These are phyloP conservation scores for Xanthoconium stramineum DNA, from an alignment of 768 basidiomycete species.

Conservation along the genomic window DNA sequence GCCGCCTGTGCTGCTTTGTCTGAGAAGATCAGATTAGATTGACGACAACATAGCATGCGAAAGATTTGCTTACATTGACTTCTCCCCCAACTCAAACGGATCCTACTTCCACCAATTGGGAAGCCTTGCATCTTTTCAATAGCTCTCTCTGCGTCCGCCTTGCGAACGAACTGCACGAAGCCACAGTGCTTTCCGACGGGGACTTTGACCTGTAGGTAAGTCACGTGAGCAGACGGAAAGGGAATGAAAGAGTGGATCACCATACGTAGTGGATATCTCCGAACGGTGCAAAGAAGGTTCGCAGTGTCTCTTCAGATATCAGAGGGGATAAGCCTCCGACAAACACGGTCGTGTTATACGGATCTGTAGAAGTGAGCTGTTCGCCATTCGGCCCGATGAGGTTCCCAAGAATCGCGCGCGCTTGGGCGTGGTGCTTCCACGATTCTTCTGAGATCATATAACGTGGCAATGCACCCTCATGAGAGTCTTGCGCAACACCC, in stretches of 20 bases:
- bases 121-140: slow-evolving; percentile 98
- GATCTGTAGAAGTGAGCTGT: slow-evolving; percentile 83
- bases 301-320: slow-evolving; percentile 87
- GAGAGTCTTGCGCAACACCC: slow-evolving; percentile 43
- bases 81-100: slow-evolving; percentile 89
- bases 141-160: slow-evolving; percentile 86
- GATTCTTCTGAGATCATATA: slow-evolving; percentile 71
- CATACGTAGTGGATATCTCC: slow-evolving; percentile 90
- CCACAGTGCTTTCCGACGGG: slow-evolving; percentile 94
- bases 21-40: slow-evolving; percentile 26
- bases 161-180: slow-evolving; percentile 92
- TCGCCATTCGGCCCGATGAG: slow-evolving; percentile 85
- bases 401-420: slow-evolving; percentile 77
- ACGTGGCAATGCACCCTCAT: slow-evolving; percentile 42
- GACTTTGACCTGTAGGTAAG: slow-evolving; percentile 74
- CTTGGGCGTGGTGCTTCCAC: slow-evolving; percentile 83
- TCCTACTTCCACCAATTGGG: slow-evolving; percentile 87
- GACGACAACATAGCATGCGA: neutral
- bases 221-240: slow-evolving; percentile 1
- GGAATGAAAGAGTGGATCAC: slow-evolving; percentile 9
- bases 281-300: slow-evolving; percentile 90
- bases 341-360: slow-evolving; percentile 96
- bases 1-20: slow-evolving; percentile 92
- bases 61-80: slow-evolving; percentile 65
- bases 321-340: slow-evolving; percentile 87